Evolutionary conservation across 495 filamentous ascomycete genomes (phyloP).

Genomic region (Tuber brumale): DNA sequence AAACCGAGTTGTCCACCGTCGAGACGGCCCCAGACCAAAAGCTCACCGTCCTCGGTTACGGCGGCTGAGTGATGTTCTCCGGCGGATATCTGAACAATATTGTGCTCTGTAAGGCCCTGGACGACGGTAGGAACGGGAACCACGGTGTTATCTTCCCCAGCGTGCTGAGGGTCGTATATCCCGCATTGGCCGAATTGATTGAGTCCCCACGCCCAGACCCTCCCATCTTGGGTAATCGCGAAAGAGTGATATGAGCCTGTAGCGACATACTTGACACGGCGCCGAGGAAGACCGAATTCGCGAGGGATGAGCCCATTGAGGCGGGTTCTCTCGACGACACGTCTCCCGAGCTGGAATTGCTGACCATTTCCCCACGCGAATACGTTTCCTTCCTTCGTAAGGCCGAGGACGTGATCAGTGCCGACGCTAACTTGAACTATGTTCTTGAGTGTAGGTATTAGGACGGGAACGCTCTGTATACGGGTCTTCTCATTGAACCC

Average conservation of each 20-base stretch:
- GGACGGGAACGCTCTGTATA: slow-evolving; percentile 46
- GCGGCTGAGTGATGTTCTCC: slow-evolving; percentile 64
- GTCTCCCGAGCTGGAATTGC: slow-evolving; percentile 68
- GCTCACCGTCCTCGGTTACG: slow-evolving; percentile 55
- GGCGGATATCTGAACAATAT: slow-evolving; percentile 54
- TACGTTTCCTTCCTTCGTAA: slow-evolving; percentile 59
- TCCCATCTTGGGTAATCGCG: slow-evolving; percentile 62
- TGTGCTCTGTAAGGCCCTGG: slow-evolving; percentile 51
- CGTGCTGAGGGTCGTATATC: slow-evolving; percentile 52
- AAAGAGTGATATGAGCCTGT: slow-evolving; percentile 69
- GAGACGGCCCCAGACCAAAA: slow-evolving; percentile 63
- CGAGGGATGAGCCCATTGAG: slow-evolving; percentile 58
- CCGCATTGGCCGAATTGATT: slow-evolving; percentile 84
- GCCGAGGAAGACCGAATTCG: slow-evolving; percentile 59
- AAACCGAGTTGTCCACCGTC: slow-evolving; percentile 61
- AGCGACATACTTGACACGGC: slow-evolving; percentile 53
- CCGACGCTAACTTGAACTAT: slow-evolving; percentile 58
- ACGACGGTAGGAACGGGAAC: slow-evolving; percentile 57
- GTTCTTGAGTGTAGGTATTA: slow-evolving; percentile 54
- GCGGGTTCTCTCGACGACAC: slow-evolving; percentile 57
- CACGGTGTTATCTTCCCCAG: slow-evolving; percentile 56
- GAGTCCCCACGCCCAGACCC: slow-evolving; percentile 76
- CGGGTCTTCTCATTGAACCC: slow-evolving; percentile 53
- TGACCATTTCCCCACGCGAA: slow-evolving; percentile 68
- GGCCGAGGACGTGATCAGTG: slow-evolving; percentile 64